These are phyloP conservation scores for Lachnellula arida DNA, from an alignment of 2,329 filamentous ascomycete genomes.

Conservation along the genomic window DNA sequence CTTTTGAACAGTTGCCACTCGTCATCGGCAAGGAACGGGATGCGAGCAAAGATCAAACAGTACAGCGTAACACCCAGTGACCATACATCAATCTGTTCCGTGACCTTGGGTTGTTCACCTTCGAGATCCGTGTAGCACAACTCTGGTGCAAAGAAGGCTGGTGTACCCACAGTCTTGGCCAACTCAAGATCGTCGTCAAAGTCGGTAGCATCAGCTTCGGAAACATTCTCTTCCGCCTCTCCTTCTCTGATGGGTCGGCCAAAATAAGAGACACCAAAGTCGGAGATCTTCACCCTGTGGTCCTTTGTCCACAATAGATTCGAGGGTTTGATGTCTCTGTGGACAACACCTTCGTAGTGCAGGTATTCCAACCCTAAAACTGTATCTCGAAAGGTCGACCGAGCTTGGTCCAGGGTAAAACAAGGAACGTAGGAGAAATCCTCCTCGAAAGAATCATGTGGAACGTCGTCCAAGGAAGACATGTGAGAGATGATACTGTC, in stretches of 20 bases:
- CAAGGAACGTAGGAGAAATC: slow-evolving; percentile 92
- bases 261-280: slow-evolving; percentile 97
- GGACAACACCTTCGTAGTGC: slow-evolving; percentile 79
- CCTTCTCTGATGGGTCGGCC: slow-evolving; percentile 81
- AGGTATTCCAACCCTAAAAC: slow-evolving; percentile 91
- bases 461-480: slow-evolving; percentile 59
- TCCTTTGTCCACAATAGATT: slow-evolving; percentile 85
- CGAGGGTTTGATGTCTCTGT: slow-evolving; percentile 81
- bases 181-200: slow-evolving; percentile 91
- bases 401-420: slow-evolving; percentile 79
- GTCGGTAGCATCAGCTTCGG: slow-evolving; percentile 78
- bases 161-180: slow-evolving; percentile 97
- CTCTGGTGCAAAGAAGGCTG: slow-evolving; percentile 95
- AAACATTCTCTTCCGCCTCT: slow-evolving; percentile 67
- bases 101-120: slow-evolving; percentile 68
- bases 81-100: slow-evolving; percentile 95
- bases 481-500: slow-evolving; percentile 71
- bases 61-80: slow-evolving; percentile 94
- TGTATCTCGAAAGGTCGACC: slow-evolving; percentile 85
- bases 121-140: slow-evolving; percentile 83
- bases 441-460: slow-evolving; percentile 68
- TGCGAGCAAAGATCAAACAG: slow-evolving; percentile 88
- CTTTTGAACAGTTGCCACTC: slow-evolving; percentile 88
- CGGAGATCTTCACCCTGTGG: slow-evolving; percentile 91
- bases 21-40: slow-evolving; percentile 88